Conservation (phyloP, 345 rosid species). For the Gossypium rotundifolium region DNA sequence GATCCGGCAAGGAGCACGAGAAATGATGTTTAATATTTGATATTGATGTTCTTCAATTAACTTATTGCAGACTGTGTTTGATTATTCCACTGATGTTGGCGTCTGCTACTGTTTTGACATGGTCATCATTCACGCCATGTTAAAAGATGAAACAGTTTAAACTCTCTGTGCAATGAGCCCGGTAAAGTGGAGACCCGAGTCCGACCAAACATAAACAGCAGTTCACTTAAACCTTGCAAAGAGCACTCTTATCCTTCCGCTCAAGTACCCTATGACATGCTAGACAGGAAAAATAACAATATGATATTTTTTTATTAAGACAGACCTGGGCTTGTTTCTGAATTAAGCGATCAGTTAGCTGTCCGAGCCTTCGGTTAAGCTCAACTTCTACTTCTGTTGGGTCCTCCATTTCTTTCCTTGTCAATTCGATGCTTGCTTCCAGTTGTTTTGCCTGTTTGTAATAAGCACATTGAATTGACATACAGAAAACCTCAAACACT, state of each 20-base stretch:
- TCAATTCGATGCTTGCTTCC: constrained; percentile 54
- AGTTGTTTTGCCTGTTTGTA: constrained; percentile 52
- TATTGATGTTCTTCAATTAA: neutral
- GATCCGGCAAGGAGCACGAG: neutral
- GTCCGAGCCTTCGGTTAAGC: constrained; percentile 77
- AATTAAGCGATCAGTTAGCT: constrained; percentile 92
- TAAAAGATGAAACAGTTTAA: neutral
- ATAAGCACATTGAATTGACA: neutral
- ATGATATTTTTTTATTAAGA: neutral
- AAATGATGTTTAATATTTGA: neutral
- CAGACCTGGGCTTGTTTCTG: constrained; percentile 96
- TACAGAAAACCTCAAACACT: neutral
- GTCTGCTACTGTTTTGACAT: neutral
- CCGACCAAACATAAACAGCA: neutral
- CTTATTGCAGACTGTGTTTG: neutral
- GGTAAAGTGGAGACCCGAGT: neutral
- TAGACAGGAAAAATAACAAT: neutral
- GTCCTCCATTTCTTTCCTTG: constrained; percentile 78
- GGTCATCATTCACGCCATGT: neutral
- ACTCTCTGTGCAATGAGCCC: neutral
- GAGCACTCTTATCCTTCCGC: neutral
- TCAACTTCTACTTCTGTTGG: constrained; percentile 89
- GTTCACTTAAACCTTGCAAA: neutral
- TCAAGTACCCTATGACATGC: neutral
- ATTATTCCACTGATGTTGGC: neutral